Percentiles rank a stretch among this genome's conserved stretches.
Conservation (phyloP, 805 yeast species). For the Kuraishia ogatae region DNA sequence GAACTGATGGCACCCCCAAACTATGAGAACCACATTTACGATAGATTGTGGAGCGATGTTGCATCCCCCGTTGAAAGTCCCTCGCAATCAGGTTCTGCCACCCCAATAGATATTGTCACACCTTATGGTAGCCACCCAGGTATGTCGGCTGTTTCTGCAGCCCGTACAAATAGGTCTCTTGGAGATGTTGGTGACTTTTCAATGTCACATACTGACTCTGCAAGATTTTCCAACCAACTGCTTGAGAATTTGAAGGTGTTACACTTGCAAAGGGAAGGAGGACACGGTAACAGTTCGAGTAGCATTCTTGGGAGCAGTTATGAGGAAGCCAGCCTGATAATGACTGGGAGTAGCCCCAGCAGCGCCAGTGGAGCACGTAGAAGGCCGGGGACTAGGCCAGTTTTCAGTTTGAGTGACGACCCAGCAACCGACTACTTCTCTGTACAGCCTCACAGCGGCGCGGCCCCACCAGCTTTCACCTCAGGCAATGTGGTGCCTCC, state of each 20-base stretch:
- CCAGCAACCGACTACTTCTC: slow-evolving; percentile 25
- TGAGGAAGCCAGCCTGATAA: not conserved
- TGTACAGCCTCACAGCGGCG: slow-evolving; percentile 3
- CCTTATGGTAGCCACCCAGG: not conserved
- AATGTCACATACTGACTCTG: slow-evolving; percentile 15
- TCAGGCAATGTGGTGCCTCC: not conserved
- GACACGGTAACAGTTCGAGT: not conserved
- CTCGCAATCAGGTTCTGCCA: slow-evolving; percentile 24
- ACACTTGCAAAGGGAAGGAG: slow-evolving; percentile 36
- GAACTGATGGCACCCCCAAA: slow-evolving; percentile 74
- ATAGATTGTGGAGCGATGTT: slow-evolving; percentile 65
- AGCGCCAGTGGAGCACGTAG: not conserved
- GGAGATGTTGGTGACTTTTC: slow-evolving; percentile 11
- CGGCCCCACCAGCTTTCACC: slow-evolving; percentile 14
- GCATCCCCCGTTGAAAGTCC: slow-evolving; percentile 36
- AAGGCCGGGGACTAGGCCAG: slow-evolving; percentile 15
- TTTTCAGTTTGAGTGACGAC: slow-evolving; percentile 19
- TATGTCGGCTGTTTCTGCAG: not conserved
- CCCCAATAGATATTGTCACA: not conserved
- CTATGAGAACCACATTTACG: slow-evolving; percentile 75
- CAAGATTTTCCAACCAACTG: slow-evolving; percentile 23
- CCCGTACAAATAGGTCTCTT: not conserved
- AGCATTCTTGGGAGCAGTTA: not conserved
- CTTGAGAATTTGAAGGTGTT: slow-evolving; percentile 44
- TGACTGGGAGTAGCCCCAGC: not conserved